These are phyloP conservation scores for Aureobasidium sp. DNA, from an alignment of 2,329 filamentous ascomycete species.

Conservation along the genomic window DNA sequence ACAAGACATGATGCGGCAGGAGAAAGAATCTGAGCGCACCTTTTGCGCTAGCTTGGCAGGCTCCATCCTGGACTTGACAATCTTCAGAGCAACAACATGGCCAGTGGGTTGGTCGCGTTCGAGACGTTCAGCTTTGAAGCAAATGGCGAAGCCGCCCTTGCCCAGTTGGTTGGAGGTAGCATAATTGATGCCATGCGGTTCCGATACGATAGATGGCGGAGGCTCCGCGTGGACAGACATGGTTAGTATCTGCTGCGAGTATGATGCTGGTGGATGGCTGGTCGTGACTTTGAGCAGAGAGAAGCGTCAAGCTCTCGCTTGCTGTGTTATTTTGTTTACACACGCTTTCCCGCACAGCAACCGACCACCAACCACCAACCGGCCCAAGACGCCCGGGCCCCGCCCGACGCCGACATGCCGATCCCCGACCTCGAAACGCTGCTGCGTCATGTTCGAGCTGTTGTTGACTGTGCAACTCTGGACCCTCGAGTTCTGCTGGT, in stretches of 20 bases:
- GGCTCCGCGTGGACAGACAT: slow-evolving; percentile 42
- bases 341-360: slow-evolving; percentile 5
- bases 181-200: slow-evolving; percentile 65
- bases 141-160: slow-evolving; percentile 76
- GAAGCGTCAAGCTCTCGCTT: neutral
- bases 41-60: slow-evolving; percentile 77
- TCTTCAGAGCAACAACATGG: slow-evolving; percentile 67
- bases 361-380: neutral
- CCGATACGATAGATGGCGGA: slow-evolving; percentile 50
- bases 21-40: slow-evolving; percentile 36
- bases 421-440: neutral
- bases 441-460: neutral
- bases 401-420: neutral
- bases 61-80: slow-evolving; percentile 73
- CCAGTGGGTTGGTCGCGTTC: slow-evolving; percentile 47
- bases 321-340: slow-evolving; percentile 10
- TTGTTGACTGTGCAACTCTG: neutral
- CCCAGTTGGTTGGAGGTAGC: slow-evolving; percentile 66
- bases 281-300: neutral
- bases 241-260: slow-evolving; percentile 11
- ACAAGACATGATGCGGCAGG: neutral
- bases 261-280: slow-evolving; percentile 7
- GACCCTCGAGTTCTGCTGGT: neutral
- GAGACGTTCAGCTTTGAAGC: slow-evolving; percentile 62
- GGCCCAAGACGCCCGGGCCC: neutral